A percentile compares a stretch with the other conserved stretches of the same genome.
Evolutionary conservation across 2,329 filamentous ascomycete genomes (phyloP).

Genomic region (Xylariaceae sp.): DNA sequence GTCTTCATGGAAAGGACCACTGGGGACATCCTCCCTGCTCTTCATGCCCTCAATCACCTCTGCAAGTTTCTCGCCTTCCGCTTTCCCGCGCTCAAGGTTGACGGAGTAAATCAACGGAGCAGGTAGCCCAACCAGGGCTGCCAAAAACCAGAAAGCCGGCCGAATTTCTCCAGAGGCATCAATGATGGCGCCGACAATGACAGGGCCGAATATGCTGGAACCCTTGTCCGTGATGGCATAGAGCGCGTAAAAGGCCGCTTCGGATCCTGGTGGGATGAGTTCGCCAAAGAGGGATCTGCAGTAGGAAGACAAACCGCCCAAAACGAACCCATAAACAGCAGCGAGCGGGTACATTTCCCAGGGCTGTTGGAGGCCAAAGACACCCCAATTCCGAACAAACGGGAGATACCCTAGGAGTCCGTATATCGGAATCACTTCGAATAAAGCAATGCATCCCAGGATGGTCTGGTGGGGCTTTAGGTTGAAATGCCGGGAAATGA

Average conservation of each 20-base stretch:
- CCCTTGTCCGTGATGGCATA: constrained; percentile 99
- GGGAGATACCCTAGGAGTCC: constrained; percentile 85
- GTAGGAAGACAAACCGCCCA: constrained; percentile 89
- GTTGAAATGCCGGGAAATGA: constrained; percentile 64
- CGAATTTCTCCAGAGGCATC: constrained; percentile 77
- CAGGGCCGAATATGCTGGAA: constrained; percentile 87
- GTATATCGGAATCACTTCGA: constrained; percentile 90
- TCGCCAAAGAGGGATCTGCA: constrained; percentile 91
- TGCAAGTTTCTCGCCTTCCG: constrained; percentile 63
- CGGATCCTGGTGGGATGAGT: constrained; percentile 87
- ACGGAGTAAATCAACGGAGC: constrained; percentile 82
- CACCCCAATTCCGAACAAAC: constrained; percentile 67
- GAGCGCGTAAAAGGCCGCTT: constrained; percentile 92
- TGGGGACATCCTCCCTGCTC: constrained; percentile 20
- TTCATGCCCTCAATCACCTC: constrained; percentile 54
- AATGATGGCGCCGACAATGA: constrained; percentile 89
- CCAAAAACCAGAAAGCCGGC: constrained; percentile 89
- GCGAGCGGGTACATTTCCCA: constrained; percentile 97
- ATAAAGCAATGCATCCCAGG: constrained; percentile 82
- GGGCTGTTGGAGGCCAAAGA: constrained; percentile 81
- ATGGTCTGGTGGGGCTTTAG: constrained; percentile 83
- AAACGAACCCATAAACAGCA: constrained; percentile 85
- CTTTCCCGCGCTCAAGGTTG: constrained; percentile 73
- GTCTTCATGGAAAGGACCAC: constrained; percentile 16
- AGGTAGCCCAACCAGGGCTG: constrained; percentile 76